These are phyloP conservation scores for Sequoia sempervirens DNA, from an alignment of 75 land plant species.

Conservation along the genomic window DNA sequence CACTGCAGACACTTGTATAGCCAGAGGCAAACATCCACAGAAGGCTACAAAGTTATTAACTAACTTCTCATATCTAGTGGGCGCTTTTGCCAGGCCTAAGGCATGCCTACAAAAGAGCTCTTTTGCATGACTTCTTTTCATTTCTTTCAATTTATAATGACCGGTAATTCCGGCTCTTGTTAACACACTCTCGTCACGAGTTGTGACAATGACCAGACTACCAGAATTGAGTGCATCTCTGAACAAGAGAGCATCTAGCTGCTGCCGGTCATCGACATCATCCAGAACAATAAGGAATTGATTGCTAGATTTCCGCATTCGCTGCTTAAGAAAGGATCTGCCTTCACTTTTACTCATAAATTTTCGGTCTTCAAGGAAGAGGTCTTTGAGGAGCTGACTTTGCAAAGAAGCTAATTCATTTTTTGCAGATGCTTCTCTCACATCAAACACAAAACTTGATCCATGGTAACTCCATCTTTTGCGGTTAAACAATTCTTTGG, in stretches of 20 bases:
- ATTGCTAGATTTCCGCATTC: neutral
- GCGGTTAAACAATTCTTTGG: neutral
- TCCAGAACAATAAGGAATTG: neutral
- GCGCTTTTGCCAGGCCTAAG: neutral
- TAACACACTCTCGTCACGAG: neutral
- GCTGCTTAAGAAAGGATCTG: neutral
- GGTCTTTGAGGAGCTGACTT: neutral
- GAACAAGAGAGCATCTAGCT: neutral
- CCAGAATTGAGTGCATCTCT: neutral
- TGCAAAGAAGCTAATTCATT: neutral
- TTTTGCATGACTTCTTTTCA: neutral
- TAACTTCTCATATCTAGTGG: neutral
- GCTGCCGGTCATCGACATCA: neutral
- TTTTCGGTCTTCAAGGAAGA: too few relatives aligned
- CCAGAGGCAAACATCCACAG: neutral
- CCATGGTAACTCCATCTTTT: neutral
- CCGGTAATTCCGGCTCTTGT: neutral
- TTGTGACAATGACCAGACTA: neutral
- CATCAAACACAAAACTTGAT: neutral
- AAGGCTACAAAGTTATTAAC: neutral
- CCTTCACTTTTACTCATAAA: neutral
- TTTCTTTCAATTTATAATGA: neutral
- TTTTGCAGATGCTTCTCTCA: neutral
- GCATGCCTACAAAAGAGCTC: neutral
- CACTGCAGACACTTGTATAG: neutral